phyloP scores from a whole-genome alignment of 257 asterid genomes.

The Cruciata laevipes region DNA sequence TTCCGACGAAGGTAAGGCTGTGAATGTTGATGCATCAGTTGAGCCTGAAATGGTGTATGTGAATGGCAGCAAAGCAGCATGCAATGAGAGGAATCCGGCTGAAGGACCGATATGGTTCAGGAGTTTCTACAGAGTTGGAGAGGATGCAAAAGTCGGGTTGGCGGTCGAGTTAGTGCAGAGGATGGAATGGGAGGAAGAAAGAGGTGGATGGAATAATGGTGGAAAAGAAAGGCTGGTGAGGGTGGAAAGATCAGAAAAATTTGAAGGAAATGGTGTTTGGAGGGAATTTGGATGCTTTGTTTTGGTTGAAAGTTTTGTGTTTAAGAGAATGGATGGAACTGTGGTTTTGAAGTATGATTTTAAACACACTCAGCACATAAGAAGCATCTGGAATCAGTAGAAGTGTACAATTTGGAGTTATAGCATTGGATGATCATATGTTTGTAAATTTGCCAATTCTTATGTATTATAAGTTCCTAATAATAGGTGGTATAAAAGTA shows the following conservation, averaged over 20 bases:
- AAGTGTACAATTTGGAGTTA: not conserved
- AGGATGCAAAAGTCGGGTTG: not conserved
- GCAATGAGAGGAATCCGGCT: conserved; percentile 21
- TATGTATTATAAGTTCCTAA: not conserved
- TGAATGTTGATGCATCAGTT: conserved; percentile 27
- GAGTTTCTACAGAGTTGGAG: not conserved
- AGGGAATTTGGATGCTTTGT: conserved; percentile 41
- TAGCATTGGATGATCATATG: not conserved
- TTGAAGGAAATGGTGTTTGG: conserved; percentile 24
- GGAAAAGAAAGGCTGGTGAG: conserved; percentile 24
- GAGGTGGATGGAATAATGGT: conserved; percentile 29
- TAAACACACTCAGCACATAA: conserved; percentile 38
- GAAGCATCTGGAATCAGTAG: conserved; percentile 30
- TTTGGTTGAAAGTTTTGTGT: conserved; percentile 54
- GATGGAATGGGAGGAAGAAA: conserved; percentile 23
- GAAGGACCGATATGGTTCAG: conserved; percentile 19
- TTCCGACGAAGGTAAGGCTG: conserved; percentile 14
- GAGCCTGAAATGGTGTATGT: conserved; percentile 30
- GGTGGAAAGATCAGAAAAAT: conserved; percentile 34
- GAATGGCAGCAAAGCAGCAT: conserved; percentile 22
- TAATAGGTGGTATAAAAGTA: too few species aligned
- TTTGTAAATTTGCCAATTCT: not conserved
- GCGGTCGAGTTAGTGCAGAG: conserved; percentile 17
- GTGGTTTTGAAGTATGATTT: conserved; percentile 37
- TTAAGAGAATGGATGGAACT: conserved; percentile 52